Conservation (phyloP, 768 basidiomycete genomes). For the Obba rivulosa region DNA sequence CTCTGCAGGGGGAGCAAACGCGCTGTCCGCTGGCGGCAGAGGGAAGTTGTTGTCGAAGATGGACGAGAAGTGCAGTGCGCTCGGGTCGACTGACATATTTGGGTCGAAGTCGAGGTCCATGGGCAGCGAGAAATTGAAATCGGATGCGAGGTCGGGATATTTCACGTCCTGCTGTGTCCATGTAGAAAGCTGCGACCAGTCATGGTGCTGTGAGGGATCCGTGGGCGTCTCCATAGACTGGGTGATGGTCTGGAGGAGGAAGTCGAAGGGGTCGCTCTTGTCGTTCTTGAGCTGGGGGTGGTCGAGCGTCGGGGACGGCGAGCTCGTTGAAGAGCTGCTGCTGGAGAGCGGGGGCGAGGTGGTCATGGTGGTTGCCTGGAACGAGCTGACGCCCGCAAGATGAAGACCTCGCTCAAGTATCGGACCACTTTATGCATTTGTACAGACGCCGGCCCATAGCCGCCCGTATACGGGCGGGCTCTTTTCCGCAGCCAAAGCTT, state of each 20-base stretch:
- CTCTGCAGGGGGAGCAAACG: constrained; percentile 2
- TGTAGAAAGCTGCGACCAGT: constrained; percentile 51
- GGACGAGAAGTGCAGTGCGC: constrained; percentile 46
- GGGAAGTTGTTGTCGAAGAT: constrained; percentile 21
- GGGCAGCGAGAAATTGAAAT: constrained; percentile 33
- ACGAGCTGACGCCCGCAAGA: no score
- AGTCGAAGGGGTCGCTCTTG: constrained; percentile 19
- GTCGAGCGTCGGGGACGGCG: constrained; percentile 19
- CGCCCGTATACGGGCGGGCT: no score
- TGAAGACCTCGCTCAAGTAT: no score
- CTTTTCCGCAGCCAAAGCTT: no score
- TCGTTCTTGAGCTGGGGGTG: constrained; percentile 16
- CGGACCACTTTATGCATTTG: no score
- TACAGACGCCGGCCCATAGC: no score
- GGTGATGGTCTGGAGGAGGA: constrained; percentile 24
- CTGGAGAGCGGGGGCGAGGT: constrained; percentile 21
- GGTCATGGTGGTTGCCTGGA: constrained; percentile 11
- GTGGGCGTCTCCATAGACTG: constrained; percentile 11
- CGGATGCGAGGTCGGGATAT: constrained; percentile 36
- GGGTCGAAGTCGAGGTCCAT: constrained; percentile 64
- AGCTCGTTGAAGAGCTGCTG: constrained; percentile 20
- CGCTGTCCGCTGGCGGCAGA: constrained; percentile 2
- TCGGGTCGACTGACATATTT: constrained; percentile 59
- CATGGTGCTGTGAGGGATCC: constrained; percentile 21
- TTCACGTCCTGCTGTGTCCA: constrained; percentile 31